These are phyloP conservation scores for Colletotrichum tanaceti DNA, from an alignment of 2,329 filamentous ascomycete genomes.

Conservation along the genomic window DNA sequence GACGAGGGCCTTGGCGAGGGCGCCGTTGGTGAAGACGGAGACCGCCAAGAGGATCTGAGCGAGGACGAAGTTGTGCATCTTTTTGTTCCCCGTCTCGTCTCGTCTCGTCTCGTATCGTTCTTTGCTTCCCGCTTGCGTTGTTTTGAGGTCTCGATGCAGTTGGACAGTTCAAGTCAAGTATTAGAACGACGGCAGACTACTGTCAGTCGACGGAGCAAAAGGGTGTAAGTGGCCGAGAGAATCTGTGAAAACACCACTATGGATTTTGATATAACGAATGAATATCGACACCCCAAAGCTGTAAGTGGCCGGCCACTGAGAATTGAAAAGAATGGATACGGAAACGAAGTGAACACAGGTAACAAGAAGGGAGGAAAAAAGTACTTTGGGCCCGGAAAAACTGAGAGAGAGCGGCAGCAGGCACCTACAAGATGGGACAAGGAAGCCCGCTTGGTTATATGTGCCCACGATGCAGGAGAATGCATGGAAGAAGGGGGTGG, in stretches of 20 bases:
- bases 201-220: background rate
- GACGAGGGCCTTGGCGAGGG: constrained; percentile 28
- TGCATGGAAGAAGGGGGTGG: background rate
- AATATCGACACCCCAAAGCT: constrained; percentile 17
- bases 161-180: background rate
- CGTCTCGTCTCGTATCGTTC: too few species aligned
- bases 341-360: too few species aligned
- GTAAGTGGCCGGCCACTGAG: constrained; percentile 41
- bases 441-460: constrained; percentile 31
- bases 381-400: constrained; percentile 19
- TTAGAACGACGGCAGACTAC: background rate
- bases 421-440: constrained; percentile 10
- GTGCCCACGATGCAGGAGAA: background rate
- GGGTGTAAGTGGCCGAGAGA: constrained; percentile 8
- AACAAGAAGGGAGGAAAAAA: constrained; percentile 6
- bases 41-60: constrained; percentile 38
- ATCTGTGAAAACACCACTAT: constrained; percentile 11
- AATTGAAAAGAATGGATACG: constrained; percentile 20
- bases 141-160: background rate
- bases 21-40: constrained; percentile 25
- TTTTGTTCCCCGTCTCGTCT: background rate
- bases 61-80: constrained; percentile 34
- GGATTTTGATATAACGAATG: too few species aligned
- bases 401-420: constrained; percentile 17
- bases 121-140: too few species aligned